Percentiles rank a stretch among this genome's conserved stretches.
phyloP scores from a whole-genome alignment of 2,329 filamentous ascomycete genomes.

The Endothia cerciana region DNA sequence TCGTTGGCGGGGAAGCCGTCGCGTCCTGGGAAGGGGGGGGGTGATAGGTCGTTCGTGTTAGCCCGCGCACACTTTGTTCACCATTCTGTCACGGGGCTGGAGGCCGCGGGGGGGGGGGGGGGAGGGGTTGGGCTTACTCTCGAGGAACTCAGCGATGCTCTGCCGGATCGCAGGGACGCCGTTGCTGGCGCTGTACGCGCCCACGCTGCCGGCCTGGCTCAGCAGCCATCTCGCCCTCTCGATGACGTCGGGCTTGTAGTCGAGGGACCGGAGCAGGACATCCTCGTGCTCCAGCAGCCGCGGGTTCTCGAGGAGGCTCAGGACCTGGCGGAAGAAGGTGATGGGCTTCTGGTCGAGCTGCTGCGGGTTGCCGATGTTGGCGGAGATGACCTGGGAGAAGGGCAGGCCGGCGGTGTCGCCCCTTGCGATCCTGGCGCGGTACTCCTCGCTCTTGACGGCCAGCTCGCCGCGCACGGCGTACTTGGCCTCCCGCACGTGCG shows the following conservation, averaged over 20 bases:
- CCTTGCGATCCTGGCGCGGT: conserved; percentile 72
- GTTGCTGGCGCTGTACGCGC: conserved; percentile 94
- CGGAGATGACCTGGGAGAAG: conserved; percentile 89
- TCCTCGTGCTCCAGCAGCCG: conserved; percentile 80
- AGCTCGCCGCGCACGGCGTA: conserved; percentile 97
- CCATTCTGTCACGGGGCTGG: neutral
- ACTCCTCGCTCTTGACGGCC: conserved; percentile 90
- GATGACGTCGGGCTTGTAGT: conserved; percentile 89
- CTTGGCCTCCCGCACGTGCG: conserved; percentile 80
- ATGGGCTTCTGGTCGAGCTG: conserved; percentile 99
- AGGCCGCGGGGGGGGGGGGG: neutral
- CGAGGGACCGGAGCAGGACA: conserved; percentile 73
- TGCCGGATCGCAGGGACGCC: conserved; percentile 85
- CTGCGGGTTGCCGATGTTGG: conserved; percentile 99
- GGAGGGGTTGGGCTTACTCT: conserved; percentile 61
- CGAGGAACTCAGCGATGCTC: conserved; percentile 90
- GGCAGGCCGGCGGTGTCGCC: conserved; percentile 64
- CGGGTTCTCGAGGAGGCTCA: conserved; percentile 91
- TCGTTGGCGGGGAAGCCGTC: conserved; percentile 87
- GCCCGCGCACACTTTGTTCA: neutral
- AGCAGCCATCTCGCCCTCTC: conserved; percentile 81
- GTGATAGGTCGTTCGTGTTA: conserved; percentile 27
- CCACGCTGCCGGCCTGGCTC: conserved; percentile 84
- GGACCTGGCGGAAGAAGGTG: conserved; percentile 97
- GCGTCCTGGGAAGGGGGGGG: conserved; percentile 57